These are phyloP conservation scores for Trichoderma asperelloides DNA, from an alignment of 495 filamentous ascomycete genomes.

Conservation along the genomic window DNA sequence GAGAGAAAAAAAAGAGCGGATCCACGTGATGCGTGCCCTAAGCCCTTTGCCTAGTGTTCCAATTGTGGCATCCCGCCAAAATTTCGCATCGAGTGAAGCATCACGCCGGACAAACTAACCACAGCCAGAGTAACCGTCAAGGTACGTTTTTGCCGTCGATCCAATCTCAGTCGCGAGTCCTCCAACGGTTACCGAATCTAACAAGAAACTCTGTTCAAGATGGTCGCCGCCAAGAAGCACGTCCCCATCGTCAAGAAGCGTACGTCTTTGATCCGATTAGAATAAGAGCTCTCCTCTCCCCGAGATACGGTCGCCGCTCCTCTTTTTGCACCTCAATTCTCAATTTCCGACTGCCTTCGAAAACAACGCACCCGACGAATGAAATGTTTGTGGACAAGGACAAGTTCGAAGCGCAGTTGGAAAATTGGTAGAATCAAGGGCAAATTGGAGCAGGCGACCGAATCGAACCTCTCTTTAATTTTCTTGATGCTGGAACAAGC, in stretches of 20 bases:
- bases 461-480: neutral
- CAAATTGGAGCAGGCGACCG: neutral
- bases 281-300: neutral
- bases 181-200: neutral
- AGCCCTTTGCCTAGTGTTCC: constrained; percentile 7
- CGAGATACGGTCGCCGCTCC: neutral
- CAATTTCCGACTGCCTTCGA: constrained; percentile 1
- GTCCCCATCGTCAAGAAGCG: constrained; percentile 99
- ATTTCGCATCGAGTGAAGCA: constrained; percentile 9
- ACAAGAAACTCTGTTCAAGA: constrained; percentile 43
- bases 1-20: neutral
- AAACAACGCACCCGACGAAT: neutral
- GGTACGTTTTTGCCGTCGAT: constrained; percentile 4
- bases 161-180: neutral
- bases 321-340: neutral
- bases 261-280: constrained; percentile 41
- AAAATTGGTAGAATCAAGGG: neutral
- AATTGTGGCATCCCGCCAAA: constrained; percentile 8
- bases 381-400: neutral
- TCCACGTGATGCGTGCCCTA: constrained; percentile 10
- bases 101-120: constrained; percentile 9
- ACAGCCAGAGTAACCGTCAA: constrained; percentile 11
- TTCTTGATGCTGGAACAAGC: constrained; percentile 13
- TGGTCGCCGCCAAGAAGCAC: constrained; percentile 98
- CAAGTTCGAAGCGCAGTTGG: neutral